Percentiles rank a stretch among this genome's conserved stretches.
Conservation (phyloP, 2,329 filamentous ascomycete genomes). For the Microcyclospora pomicola region DNA sequence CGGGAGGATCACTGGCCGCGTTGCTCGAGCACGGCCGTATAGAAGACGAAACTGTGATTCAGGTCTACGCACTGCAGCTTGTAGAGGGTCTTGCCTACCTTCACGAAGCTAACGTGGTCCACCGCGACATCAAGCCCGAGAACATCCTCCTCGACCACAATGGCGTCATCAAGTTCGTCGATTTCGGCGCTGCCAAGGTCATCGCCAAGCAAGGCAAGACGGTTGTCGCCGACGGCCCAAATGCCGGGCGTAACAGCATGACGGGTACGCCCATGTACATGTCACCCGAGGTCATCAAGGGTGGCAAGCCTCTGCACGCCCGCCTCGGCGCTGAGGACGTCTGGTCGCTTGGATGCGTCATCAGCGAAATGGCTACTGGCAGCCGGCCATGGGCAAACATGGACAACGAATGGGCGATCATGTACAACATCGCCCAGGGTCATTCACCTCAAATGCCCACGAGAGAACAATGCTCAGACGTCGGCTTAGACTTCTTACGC, state of each 20-base stretch:
- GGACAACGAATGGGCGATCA: constrained; percentile 99
- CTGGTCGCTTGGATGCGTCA: constrained; percentile 93
- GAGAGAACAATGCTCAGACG: constrained; percentile 66
- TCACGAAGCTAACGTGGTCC: constrained; percentile 80
- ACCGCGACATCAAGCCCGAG: constrained; percentile 96
- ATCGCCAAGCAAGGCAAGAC: constrained; percentile 90
- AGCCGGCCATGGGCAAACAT: constrained; percentile 86
- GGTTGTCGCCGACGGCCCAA: constrained; percentile 43
- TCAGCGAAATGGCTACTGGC: constrained; percentile 94
- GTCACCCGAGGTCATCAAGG: constrained; percentile 97
- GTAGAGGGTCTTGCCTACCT: constrained; percentile 88
- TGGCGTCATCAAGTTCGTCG: constrained; percentile 97
- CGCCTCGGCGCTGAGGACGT: constrained; percentile 82
- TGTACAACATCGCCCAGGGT: constrained; percentile 99
- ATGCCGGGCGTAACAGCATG: constrained; percentile 56
- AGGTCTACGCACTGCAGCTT: constrained; percentile 90
- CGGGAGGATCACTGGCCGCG: constrained; percentile 78
- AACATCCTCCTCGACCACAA: constrained; percentile 95
- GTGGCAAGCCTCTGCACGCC: constrained; percentile 57
- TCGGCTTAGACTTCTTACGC: constrained; percentile 77
- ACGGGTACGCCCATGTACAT: constrained; percentile 99
- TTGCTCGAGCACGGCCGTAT: constrained; percentile 91
- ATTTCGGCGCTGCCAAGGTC: constrained; percentile 94
- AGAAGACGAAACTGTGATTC: constrained; percentile 93
- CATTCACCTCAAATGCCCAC: constrained; percentile 78